Base-by-base conservation (phyloP, 495 filamentous ascomycete genomes). In the Zalerion maritima region DNA sequence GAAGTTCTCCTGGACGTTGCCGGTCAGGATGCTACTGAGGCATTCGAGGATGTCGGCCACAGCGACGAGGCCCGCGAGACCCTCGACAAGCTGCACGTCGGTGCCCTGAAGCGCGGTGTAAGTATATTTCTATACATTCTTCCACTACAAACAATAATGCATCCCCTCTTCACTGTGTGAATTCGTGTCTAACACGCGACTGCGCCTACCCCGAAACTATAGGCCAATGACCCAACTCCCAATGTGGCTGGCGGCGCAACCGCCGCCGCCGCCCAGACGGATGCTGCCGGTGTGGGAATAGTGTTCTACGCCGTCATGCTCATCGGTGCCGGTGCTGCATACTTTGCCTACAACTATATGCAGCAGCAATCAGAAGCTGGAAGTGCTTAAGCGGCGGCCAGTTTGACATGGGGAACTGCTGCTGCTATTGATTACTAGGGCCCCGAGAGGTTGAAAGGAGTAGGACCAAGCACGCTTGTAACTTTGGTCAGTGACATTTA, bases 31-130 rank as follows among this genome's bases (percentile, higher is more conserved):
- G 80, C 84, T 43, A 92, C 89, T 45, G 91, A 96, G 59, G 85
- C 89, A 33, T 99, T 99, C 54, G 89, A 99, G 65, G 91, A 99
- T 59, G 91, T 99, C 52, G 91, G 91, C 38, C 91, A 99, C 77
- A 89, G 80, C 54, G 91, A 99, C 55, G 91, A 99, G 66, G 91
- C 91, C 35, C 78, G 91, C 29, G 84, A 94, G 64, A 85, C 94
- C 47, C 73, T 99, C 11, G 69, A 76, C 14, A 73, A 75, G 39
- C 62, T 94, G 37, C 59, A 75, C 18, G 73, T 93, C 38, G 89
- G 83, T 31, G 70, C 41, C 16, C 58, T 99, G 42, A 94, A 94
- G 73, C 73, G 86, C 53, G 53, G 75, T 66, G 87, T 94, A 73
- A 40, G 66, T 50, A 21, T 34, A 23, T 19, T 31, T n/a, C 28